Base-by-base conservation (phyloP, 1,284 basidiomycete species). In the Salmacisia buchloeana region DNA sequence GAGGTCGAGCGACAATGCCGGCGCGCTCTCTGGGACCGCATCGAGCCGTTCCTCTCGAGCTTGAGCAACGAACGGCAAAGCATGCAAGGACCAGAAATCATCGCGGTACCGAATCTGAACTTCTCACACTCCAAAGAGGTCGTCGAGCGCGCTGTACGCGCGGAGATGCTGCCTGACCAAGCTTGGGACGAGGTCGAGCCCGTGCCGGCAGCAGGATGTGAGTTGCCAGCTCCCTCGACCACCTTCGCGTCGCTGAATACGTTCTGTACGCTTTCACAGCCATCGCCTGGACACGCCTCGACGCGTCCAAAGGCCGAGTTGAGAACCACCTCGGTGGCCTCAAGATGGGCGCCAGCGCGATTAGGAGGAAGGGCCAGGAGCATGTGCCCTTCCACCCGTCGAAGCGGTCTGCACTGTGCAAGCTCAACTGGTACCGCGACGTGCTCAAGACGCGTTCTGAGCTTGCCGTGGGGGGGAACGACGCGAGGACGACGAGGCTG, bases 121-220 rank as follows among this genome's bases (percentile, higher is more conserved):
- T 59, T 61, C 9, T n/a, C 23, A 4, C 63, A 64, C 31, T 41
- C 60, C 2, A 34, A 64, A 45, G 38, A 56, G 7, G 45, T 43
- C 35, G 63, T 62, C 18, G 27, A 35, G n/a, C 38, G 59, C 2
- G 41, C 61, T 21, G 15, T 18, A 10, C 60, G 49, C 6, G 23
- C 56, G 7, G 15, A 27, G 12, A 25, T 6, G 25, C 12, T 43
- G 21, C 52, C 39, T 5, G 29, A 21, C 6, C n/a, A 25, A 15
- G 33, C 7, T 1, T 61, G 46, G 61, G 29, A 27, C 29, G n/a
- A 57, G 23, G 31, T 62, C 13, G 63, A 67, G 59, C 66, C 66
- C 13, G 66, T 64, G 2, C 60, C 66, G n/a, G 46, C 60, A 33
- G 66, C 66, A n/a, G 63, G 60, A 49, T 62, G 64, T 65, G 56